Evolutionary conservation across 352 stramenopile species (phyloP).

Genomic region (Blastocystis sp.): DNA sequence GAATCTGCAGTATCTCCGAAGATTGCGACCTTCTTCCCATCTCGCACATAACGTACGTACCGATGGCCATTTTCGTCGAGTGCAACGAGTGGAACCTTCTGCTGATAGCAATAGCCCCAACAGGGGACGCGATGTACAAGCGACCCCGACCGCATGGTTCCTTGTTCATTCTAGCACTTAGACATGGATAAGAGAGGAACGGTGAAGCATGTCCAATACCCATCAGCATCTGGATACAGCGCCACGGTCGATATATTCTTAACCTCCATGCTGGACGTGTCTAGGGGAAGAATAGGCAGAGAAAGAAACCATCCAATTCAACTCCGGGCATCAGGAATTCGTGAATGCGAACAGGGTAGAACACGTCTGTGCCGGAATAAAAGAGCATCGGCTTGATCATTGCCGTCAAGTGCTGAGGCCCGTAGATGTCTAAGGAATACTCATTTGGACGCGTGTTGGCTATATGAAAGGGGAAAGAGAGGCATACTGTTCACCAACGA

Average conservation of each 20-base stretch:
- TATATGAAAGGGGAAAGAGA: slow-evolving; percentile 27
- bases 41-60: neutral
- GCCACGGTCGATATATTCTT: slow-evolving; percentile 36
- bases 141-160: slow-evolving; percentile 7
- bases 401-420: slow-evolving; percentile 75
- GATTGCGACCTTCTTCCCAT: slow-evolving; percentile 63
- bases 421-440: slow-evolving; percentile 72
- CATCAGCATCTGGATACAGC: slow-evolving; percentile 39
- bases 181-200: neutral
- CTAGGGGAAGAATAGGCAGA: slow-evolving; percentile 33
- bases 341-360: slow-evolving; percentile 66
- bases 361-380: slow-evolving; percentile 74
- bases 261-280: slow-evolving; percentile 43
- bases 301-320: slow-evolving; percentile 74
- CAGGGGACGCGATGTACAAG: slow-evolving; percentile 45
- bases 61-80: slow-evolving; percentile 3
- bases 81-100: slow-evolving; percentile 3
- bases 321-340: slow-evolving; percentile 71
- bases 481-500: slow-evolving; percentile 60
- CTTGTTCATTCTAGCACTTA: slow-evolving; percentile 14
- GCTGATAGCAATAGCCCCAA: slow-evolving; percentile 48
- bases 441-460: slow-evolving; percentile 52
- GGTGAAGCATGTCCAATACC: slow-evolving; percentile 55
- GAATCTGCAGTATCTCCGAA: slow-evolving; percentile 66
- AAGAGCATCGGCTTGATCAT: slow-evolving; percentile 75